Evolutionary conservation across 2,329 filamentous ascomycete species (phyloP).

Genomic region (Penicillium capsulatum): DNA sequence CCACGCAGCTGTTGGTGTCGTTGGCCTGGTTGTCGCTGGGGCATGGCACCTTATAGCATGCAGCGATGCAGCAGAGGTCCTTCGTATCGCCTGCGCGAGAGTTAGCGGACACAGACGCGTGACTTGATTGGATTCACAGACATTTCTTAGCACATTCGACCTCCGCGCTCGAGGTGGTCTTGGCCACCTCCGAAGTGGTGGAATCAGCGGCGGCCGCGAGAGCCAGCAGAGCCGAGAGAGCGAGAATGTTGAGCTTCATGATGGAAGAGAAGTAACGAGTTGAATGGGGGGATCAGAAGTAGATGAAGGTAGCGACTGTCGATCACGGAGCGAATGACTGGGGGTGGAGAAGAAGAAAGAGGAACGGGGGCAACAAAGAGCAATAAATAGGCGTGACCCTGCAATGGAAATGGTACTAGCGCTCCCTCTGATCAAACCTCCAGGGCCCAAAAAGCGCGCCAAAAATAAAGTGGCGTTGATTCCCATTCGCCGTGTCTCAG

Average conservation of each 20-base stretch:
- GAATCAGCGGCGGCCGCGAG: constrained; percentile 40
- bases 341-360: constrained; percentile 5
- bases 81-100: constrained; percentile 34
- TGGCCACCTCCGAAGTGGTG: constrained; percentile 25
- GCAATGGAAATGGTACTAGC: too few species aligned
- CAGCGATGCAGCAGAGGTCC: constrained; percentile 51
- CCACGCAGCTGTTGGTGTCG: constrained; percentile 50
- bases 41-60: constrained; percentile 50
- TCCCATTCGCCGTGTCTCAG: constrained; percentile 18
- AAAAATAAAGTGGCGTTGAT: constrained; percentile 12
- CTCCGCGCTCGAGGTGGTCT: constrained; percentile 33
- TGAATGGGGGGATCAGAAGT: constrained; percentile 4
- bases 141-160: constrained; percentile 36
- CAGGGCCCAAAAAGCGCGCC: not conserved
- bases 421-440: not conserved
- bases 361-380: constrained; percentile 2
- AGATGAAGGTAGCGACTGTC: constrained; percentile 1
- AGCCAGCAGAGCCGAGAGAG: constrained; percentile 45
- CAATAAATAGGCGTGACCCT: constrained; percentile 1
- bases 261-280: constrained; percentile 7
- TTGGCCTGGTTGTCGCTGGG: constrained; percentile 49
- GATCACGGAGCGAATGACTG: constrained; percentile 8
- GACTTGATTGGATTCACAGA: constrained; percentile 23
- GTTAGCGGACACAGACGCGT: not conserved
- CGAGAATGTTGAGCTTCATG: constrained; percentile 44